A percentile compares a stretch with the other conserved stretches of the same genome.
Evolutionary conservation across 805 yeast genomes (phyloP).

Genomic region (Candida arabinofermentans): DNA sequence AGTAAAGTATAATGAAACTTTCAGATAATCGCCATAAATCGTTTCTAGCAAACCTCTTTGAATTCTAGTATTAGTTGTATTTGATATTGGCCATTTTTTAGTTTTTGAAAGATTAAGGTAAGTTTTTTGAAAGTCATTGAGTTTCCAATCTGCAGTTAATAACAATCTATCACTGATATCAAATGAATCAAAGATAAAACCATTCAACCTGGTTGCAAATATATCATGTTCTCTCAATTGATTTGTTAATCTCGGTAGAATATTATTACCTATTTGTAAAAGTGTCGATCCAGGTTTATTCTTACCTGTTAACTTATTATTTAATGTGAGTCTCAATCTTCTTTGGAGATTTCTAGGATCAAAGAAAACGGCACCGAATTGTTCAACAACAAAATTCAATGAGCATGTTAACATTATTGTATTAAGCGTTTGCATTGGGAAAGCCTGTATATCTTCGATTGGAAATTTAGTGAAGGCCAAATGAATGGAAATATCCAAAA

Average conservation of each 20-base stretch:
- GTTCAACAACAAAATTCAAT: slow-evolving; percentile 17
- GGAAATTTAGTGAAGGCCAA: slow-evolving; percentile 10
- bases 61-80: not conserved
- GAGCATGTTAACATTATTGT: slow-evolving; percentile 19
- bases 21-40: slow-evolving; percentile 16
- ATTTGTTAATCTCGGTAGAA: slow-evolving; percentile 18
- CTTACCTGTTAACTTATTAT: slow-evolving; percentile 27
- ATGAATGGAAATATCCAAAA: slow-evolving; percentile 23
- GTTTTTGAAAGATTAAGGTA: slow-evolving; percentile 17
- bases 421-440: slow-evolving; percentile 27
- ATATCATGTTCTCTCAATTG: slow-evolving; percentile 21
- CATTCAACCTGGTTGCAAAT: slow-evolving; percentile 20
- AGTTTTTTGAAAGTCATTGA: slow-evolving; percentile 16
- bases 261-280: slow-evolving; percentile 25
- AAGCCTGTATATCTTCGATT: slow-evolving; percentile 7
- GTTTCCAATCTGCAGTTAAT: slow-evolving; percentile 25
- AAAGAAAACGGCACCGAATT: slow-evolving; percentile 21
- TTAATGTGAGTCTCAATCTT: slow-evolving; percentile 19
- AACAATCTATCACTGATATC: slow-evolving; percentile 29
- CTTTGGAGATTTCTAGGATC: slow-evolving; percentile 8
- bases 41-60: slow-evolving; percentile 8
- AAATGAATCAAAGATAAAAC: slow-evolving; percentile 23
- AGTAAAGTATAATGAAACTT: slow-evolving; percentile 13
- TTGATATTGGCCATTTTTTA: slow-evolving; percentile 14
- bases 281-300: slow-evolving; percentile 31